phyloP scores from a whole-genome alignment of 306 rosid species.

The Senna siamea region DNA sequence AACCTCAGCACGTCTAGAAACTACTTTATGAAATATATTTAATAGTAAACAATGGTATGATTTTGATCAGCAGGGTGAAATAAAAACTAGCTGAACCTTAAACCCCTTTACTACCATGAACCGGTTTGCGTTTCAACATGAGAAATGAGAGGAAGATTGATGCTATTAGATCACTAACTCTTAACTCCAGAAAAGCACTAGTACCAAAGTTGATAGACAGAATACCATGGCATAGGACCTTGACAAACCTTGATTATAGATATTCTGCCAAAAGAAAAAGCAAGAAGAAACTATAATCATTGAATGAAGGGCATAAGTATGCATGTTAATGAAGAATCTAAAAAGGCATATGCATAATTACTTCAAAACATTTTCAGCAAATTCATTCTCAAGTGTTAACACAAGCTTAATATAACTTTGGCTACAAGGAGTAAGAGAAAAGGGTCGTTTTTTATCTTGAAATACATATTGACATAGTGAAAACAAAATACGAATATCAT shows the following conservation, averaged over 20 bases:
- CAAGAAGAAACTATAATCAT: slow-evolving; percentile 26
- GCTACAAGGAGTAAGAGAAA: not conserved
- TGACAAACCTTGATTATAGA: slow-evolving; percentile 49
- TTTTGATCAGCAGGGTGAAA: slow-evolving; percentile 33
- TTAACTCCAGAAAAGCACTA: slow-evolving; percentile 59
- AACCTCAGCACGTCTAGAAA: slow-evolving; percentile 40
- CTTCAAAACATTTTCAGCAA: slow-evolving; percentile 13
- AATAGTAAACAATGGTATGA: slow-evolving; percentile 39
- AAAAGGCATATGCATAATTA: not conserved
- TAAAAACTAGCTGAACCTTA: slow-evolving; percentile 26
- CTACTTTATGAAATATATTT: slow-evolving; percentile 39
- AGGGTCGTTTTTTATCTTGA: slow-evolving; percentile 1
- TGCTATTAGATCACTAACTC: slow-evolving; percentile 38
- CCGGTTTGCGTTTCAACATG: slow-evolving; percentile 20
- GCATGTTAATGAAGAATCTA: not conserved
- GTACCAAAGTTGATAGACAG: slow-evolving; percentile 47
- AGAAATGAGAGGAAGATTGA: slow-evolving; percentile 2
- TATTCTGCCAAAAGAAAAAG: slow-evolving; percentile 58
- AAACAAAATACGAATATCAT: slow-evolving; percentile 13
- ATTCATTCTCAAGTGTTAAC: slow-evolving; percentile 12
- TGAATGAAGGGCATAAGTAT: not conserved
- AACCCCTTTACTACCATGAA: slow-evolving; percentile 20
- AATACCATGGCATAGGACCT: slow-evolving; percentile 49
- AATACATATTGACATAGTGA: slow-evolving; percentile 6
- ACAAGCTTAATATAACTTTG: not conserved